These are phyloP conservation scores for Yamadazyma diospyri DNA, from an alignment of 1,139 yeast species.

Conservation along the genomic window DNA sequence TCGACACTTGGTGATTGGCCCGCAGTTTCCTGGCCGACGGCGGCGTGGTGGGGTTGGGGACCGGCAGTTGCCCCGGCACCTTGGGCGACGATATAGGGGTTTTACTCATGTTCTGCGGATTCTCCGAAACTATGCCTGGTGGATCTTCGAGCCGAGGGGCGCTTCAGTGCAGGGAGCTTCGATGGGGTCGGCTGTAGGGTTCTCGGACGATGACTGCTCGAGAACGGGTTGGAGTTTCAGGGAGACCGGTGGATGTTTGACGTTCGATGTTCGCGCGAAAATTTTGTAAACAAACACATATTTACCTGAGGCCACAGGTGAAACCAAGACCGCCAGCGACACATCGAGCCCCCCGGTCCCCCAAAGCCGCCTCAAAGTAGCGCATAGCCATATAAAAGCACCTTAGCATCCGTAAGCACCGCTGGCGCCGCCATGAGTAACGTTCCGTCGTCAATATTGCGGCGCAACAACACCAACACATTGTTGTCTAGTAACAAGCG, in stretches of 20 bases:
- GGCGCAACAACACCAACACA: constrained; percentile 4
- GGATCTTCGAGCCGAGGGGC: too few relatives aligned
- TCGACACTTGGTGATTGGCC: constrained; percentile 19
- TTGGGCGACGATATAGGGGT: constrained; percentile 32
- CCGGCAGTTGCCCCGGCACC: constrained; percentile 1
- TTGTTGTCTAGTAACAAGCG: constrained; percentile 17
- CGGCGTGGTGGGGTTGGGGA: neutral
- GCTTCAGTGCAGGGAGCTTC: too few relatives aligned
- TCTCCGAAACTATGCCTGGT: too few relatives aligned
- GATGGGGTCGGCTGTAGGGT: too few relatives aligned
- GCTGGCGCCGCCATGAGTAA: constrained; percentile 6
- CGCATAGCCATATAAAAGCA: too few relatives aligned
- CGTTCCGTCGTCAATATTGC: constrained; percentile 7
- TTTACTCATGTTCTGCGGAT: constrained; percentile 6
- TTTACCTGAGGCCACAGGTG: too few relatives aligned
- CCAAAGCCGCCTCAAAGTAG: too few relatives aligned
- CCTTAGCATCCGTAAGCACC: too few relatives aligned
- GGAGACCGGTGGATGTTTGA: neutral
- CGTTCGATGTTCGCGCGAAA: constrained; percentile 4
- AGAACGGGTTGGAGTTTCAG: too few relatives aligned
- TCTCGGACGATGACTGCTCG: too few relatives aligned
- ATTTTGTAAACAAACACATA: constrained; percentile 5
- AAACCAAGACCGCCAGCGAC: too few relatives aligned
- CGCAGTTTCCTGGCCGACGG: neutral
- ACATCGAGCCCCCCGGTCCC: too few relatives aligned